Base-by-base conservation (phyloP, 2,329 filamentous ascomycete species). In the Colletotrichum sansevieriae region DNA sequence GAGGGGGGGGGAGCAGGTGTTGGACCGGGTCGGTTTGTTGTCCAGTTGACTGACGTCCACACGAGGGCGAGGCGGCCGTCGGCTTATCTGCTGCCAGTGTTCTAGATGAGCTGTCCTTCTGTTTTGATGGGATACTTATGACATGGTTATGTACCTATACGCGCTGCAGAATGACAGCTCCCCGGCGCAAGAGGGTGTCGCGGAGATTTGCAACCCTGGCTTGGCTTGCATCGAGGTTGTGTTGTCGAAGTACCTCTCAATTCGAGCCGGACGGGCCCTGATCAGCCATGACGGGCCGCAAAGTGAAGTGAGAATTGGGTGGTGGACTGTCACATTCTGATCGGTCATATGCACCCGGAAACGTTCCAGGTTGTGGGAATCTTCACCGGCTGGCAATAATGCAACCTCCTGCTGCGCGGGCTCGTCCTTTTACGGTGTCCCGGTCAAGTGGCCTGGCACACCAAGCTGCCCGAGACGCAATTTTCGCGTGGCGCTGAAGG, bases 271-370 rank as follows among this genome's bases (percentile, higher is more conserved):
- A 54, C 10, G 15, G 35, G 11, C 49, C 25, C 25, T 29, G 39
- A 57, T 18, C 20, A 57, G 39, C 18, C 22, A 18, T 18, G n/a
- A 25, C 37, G 43, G 35, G 37, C 54, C 15, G 54, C 20, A 44
- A 33, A 55, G 10, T 55, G 33, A 41, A 39, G 33, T 55, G 18
- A 22, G n/a, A 55, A 20, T n/a, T 12, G 52, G 33, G 12, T 41
- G 55, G 55, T 65, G 55, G 63, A 58, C 66, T 66, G 63, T 69
- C 66, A 69, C 49, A 65, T 69, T 69, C 47, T 62, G 62, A 69
- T 66, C 62, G 62, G 49, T 69, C 66, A 69, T 41, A 54, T 60
- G 66, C 63, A 43, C 62, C 35, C 18, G 49, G 25, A n/a, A 54
- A 18, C 65, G 37, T 66, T 33, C 63, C 55, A 61, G 56, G 47